Percentiles rank a stretch among this genome's conserved stretches.
Evolutionary conservation across 495 filamentous ascomycete genomes (phyloP).

Genomic region (Hypoxylon trugodes): DNA sequence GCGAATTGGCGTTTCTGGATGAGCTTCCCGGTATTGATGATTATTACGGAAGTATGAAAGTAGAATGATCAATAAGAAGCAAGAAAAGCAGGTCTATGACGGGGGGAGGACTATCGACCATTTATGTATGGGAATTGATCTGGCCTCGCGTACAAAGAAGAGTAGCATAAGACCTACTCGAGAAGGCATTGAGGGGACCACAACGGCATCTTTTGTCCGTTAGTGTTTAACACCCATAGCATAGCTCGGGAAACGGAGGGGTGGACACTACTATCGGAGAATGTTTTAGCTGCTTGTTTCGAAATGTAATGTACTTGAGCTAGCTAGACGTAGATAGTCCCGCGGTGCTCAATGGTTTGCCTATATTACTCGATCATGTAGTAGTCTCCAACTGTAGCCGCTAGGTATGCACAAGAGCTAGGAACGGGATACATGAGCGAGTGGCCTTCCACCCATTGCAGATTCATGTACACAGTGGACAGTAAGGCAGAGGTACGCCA

Average conservation of each 20-base stretch:
- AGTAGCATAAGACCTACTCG: constrained; percentile 3
- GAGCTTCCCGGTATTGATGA: neutral
- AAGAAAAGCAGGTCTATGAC: constrained; percentile 6
- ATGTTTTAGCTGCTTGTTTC: constrained; percentile 34
- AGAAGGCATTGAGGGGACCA: constrained; percentile 9
- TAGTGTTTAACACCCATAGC: constrained; percentile 19
- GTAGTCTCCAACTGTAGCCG: constrained; percentile 23
- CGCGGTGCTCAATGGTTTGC: constrained; percentile 18
- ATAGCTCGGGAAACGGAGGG: constrained; percentile 33
- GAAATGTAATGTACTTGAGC: constrained; percentile 16
- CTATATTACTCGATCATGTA: constrained; percentile 16
- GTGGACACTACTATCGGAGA: constrained; percentile 38
- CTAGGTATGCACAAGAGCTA: constrained; percentile 19
- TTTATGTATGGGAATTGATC: constrained; percentile 38
- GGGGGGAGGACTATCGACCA: constrained; percentile 30
- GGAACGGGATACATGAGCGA: constrained; percentile 5
- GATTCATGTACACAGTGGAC: constrained; percentile 17
- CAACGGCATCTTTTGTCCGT: constrained; percentile 28
- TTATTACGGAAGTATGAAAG: constrained; percentile 31
- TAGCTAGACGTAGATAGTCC: constrained; percentile 27
- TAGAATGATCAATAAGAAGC: constrained; percentile 19
- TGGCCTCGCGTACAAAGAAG: constrained; percentile 22
- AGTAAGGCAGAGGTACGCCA: neutral
- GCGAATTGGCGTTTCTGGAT: neutral
- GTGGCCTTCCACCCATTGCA: neutral